Conservation (phyloP, 2,329 filamentous ascomycete genomes). For the Paracamarosporium sp. region DNA sequence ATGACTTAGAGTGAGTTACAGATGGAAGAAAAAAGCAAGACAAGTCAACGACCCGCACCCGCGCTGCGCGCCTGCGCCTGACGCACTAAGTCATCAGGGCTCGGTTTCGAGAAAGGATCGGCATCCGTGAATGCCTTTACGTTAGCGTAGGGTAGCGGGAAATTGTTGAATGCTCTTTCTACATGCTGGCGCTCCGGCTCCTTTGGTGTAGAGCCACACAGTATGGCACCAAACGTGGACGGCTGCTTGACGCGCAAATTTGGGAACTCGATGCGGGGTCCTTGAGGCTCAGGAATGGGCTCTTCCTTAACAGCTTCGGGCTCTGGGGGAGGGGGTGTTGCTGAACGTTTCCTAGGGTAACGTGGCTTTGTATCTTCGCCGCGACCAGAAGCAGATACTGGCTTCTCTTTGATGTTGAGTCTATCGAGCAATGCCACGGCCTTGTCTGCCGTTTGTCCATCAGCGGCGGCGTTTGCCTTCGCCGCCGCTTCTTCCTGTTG, state of each 20-base stretch:
- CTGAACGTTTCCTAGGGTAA: conserved; percentile 31
- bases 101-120: conserved; percentile 80
- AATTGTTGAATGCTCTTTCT: conserved; percentile 12
- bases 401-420: conserved; percentile 36
- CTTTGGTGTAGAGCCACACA: conserved; percentile 49
- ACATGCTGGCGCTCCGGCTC: conserved; percentile 12
- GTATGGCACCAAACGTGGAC: conserved; percentile 58
- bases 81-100: conserved; percentile 88
- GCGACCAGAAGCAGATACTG: neutral
- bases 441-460: conserved; percentile 33
- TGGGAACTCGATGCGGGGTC: conserved; percentile 32
- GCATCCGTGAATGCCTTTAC: conserved; percentile 50
- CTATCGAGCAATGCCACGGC: conserved; percentile 54
- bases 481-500: conserved; percentile 61
- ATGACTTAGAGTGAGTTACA: conserved; percentile 18
- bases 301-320: conserved; percentile 22
- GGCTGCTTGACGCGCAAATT: conserved; percentile 53
- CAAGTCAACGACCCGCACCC: conserved; percentile 41
- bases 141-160: conserved; percentile 51
- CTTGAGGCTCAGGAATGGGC: conserved; percentile 12
- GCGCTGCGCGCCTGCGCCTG: conserved; percentile 71
- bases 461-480: conserved; percentile 7
- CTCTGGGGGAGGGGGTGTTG: conserved; percentile 37
- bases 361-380: conserved; percentile 2
- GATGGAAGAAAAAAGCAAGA: neutral